phyloP scores from a whole-genome alignment of 495 filamentous ascomycete species.

The Glutinoglossum americanum region DNA sequence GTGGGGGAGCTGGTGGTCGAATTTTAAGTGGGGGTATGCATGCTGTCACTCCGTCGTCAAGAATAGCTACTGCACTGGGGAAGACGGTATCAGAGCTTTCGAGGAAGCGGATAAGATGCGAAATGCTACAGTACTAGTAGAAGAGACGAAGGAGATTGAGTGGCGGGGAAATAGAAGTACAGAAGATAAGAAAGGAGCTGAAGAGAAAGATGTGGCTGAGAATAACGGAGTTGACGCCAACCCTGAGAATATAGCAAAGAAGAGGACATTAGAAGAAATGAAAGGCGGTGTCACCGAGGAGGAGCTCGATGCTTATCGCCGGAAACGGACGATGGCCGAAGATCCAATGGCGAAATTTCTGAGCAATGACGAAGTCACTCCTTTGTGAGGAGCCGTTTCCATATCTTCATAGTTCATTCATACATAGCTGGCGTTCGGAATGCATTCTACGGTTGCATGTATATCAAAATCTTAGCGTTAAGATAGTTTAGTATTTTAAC shows the following conservation, averaged over 20 bases:
- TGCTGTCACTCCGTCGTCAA: slow-evolving; percentile 87
- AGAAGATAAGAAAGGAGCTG: slow-evolving; percentile 8
- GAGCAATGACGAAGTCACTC: slow-evolving; percentile 28
- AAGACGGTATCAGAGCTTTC: slow-evolving; percentile 54
- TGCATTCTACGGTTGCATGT: neutral
- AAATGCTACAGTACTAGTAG: neutral
- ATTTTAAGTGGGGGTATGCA: slow-evolving; percentile 92
- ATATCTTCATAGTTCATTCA: slow-evolving; percentile 18
- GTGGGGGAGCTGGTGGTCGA: slow-evolving; percentile 95
- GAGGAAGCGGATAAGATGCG: slow-evolving; percentile 28
- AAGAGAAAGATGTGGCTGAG: slow-evolving; percentile 18
- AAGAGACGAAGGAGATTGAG: slow-evolving; percentile 15
- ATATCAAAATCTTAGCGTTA: neutral
- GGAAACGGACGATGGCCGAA: slow-evolving; percentile 41
- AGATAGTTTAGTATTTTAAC: neutral
- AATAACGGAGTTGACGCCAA: neutral
- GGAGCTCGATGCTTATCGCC: slow-evolving; percentile 63
- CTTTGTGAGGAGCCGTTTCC: neutral
- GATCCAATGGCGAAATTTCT: slow-evolving; percentile 76
- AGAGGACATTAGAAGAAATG: slow-evolving; percentile 55
- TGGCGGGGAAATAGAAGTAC: slow-evolving; percentile 9
- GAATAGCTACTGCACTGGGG: slow-evolving; percentile 94
- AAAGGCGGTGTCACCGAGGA: slow-evolving; percentile 56
- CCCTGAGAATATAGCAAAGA: slow-evolving; percentile 22
- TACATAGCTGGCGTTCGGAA: slow-evolving; percentile 13